Base-by-base conservation (phyloP, 805 yeast species). In the Metschnikowia lunata region DNA sequence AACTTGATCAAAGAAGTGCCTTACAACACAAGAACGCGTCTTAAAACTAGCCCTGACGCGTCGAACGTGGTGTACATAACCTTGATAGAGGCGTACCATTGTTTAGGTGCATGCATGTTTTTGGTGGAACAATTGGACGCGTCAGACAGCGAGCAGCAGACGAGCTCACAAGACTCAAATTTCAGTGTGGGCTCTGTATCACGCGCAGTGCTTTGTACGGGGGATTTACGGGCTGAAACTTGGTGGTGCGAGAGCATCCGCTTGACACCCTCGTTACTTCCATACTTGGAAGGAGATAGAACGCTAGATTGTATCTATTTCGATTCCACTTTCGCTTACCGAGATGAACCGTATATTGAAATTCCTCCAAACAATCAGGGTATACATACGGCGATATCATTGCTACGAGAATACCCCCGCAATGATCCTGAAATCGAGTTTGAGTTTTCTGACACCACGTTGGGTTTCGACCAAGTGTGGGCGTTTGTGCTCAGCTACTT, bases 91-190 rank as follows among this genome's bases (percentile, higher is more conserved):
- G 71, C 80, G 0, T 70, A 79, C 52, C 86, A 80, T 51, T 80
- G 85, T 53, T 78, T 82, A 10, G 85, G 85, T 4, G 68, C 82
- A 4, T 66, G 69, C 2, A 76, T 80, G 80, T 74, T 76, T 45
- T 64, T 80, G 27, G 45, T 80, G 1, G 75, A 75, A 46, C 59
- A 59, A 32, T 2, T 35, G 8, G 18, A 35, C 14, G 36, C 36
- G 4, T 18, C 40, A 4, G 11, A 11, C 7, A 12, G 14, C 7
- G 7, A 30, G 4, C 23, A 18, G 23, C 23, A 18, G 3, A 18
- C 23, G 23, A 29, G 27, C 9, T 9, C 9, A 8, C 26, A 26
- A 31, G 35, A 28, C 8, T 4, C 34, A 2, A 13, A 30, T 26
- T 39, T 31, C 12, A 34, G 39, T 13, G 13, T 26, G 2, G 11